Evolutionary conservation across 768 basidiomycete species (phyloP), one percentile per base, ranked within the genome.

Genomic region (Leccinum rimulosum): DNA sequence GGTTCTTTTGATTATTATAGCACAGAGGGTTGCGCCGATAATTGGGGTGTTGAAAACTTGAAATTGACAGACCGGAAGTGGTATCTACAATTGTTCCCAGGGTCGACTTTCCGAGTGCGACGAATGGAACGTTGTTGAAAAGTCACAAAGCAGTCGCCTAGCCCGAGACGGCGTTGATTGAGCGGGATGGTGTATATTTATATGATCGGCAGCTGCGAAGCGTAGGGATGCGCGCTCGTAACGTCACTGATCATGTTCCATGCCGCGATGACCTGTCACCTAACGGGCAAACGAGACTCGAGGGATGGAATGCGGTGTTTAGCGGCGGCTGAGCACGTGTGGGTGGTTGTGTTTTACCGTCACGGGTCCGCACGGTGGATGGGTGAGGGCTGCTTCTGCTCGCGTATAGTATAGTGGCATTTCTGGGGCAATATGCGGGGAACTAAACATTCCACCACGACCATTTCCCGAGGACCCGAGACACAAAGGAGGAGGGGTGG

Each of bases 191-290:
- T 55, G 61, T 56, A 55, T 6, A 31, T 7, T 43, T 19, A 45
- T 19, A 45, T n/a, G 59, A 65, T 61, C 52, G 62, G 57, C 62
- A 7, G 49, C 47, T 27, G 31, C 15, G 56, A 63, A 57, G 61
- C 17, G 35, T 9, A 38, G 22, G 53, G 15, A 43, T 22, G 22
- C 22, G 50, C 6, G 25, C 22, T 49, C 28, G 61, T 52, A 50
- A 59, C 57, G 57, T 60, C 57, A 64, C 36, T 22, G 22, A 38
- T 31, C 40, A 17, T 33, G n/a, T 7, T 22, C 4, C 38, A 35
- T 56, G 51, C 25, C 11, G 43, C 10, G 19, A 45, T 45, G 43
- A 22, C 22, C 22, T 22, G 22, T 22, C 22, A 45, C n/a, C 54
- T 55, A 19, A 33, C 22, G 17, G 15, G 53, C 6, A 56, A 55